Conservation (phyloP, 257 asterid species). For the Craterostigma plantagineum region DNA sequence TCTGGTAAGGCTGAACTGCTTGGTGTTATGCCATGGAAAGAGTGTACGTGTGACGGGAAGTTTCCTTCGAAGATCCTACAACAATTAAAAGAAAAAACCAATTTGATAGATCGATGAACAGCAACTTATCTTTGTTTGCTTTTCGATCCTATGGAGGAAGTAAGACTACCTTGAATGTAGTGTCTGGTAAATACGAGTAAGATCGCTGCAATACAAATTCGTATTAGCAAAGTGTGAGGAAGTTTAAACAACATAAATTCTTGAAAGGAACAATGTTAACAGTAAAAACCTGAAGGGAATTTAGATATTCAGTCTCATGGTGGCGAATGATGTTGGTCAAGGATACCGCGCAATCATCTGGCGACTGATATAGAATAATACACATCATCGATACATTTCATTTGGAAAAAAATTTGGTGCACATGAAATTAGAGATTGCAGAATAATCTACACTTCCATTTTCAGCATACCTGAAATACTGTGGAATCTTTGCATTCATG, state of each 20-base stretch:
- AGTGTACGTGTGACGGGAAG: conserved; percentile 91
- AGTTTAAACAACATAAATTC: conserved; percentile 2
- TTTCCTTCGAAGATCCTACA: conserved; percentile 92
- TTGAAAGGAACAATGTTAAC: conserved; percentile 3
- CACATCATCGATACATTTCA: neutral
- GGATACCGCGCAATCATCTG: conserved; percentile 71
- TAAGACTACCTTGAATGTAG: conserved; percentile 80
- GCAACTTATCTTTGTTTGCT: neutral
- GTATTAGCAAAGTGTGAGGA: conserved; percentile 4
- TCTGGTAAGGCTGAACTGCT: conserved; percentile 75
- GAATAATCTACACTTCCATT: neutral
- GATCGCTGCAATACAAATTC: conserved; percentile 42
- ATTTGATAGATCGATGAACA: neutral
- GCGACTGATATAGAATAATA: conserved; percentile 30
- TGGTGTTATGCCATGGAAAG: conserved; percentile 90
- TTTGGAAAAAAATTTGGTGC: neutral
- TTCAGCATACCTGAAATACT: conserved; percentile 41
- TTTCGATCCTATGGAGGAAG: neutral
- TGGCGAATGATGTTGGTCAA: conserved; percentile 61
- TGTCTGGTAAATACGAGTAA: conserved; percentile 61
- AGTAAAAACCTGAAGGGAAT: conserved; percentile 57
- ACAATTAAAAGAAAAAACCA: neutral
- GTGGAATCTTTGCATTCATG: conserved; percentile 81
- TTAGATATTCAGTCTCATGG: conserved; percentile 75
- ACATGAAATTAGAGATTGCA: no score